phyloP scores from a whole-genome alignment of 106 monocot species.

The Posidonia australis region DNA sequence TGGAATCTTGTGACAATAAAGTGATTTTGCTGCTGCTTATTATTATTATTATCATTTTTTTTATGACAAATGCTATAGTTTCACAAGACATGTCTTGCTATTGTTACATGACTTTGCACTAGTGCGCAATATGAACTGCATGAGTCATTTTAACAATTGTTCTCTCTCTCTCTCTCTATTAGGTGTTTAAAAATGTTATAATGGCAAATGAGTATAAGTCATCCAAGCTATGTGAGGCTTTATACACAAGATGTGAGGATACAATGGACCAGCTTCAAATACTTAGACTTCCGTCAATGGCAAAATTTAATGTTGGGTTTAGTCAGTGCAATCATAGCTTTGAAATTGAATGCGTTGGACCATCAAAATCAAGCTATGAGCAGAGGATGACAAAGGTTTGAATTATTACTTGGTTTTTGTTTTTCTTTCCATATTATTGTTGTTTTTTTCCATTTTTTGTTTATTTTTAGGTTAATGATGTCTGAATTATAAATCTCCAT shows the following conservation, averaged over 20 bases:
- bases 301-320: conserved; percentile 96
- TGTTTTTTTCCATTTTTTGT: neutral
- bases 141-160: neutral
- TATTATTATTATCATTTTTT: too few relatives aligned
- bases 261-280: conserved; percentile 95
- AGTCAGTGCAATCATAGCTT: conserved; percentile 80
- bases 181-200: conserved; percentile 54
- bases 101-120: too few relatives aligned
- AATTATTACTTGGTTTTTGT: neutral
- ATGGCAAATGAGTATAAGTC: conserved; percentile 88
- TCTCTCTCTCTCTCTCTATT: neutral
- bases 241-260: conserved; percentile 78
- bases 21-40: too few relatives aligned
- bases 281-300: conserved; percentile 93
- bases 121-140: too few relatives aligned
- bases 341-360: conserved; percentile 69
- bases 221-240: conserved; percentile 79
- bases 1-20: too few relatives aligned
- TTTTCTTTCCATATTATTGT: too few relatives aligned
- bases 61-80: too few relatives aligned
- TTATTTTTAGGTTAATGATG: neutral
- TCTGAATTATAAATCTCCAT: too few relatives aligned
- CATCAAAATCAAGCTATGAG: conserved; percentile 63
- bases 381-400: conserved; percentile 74
- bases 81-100: too few relatives aligned